Evolutionary conservation across 1,139 yeast genomes (phyloP).

Genomic region (Magnusiomyces magnusii): DNA sequence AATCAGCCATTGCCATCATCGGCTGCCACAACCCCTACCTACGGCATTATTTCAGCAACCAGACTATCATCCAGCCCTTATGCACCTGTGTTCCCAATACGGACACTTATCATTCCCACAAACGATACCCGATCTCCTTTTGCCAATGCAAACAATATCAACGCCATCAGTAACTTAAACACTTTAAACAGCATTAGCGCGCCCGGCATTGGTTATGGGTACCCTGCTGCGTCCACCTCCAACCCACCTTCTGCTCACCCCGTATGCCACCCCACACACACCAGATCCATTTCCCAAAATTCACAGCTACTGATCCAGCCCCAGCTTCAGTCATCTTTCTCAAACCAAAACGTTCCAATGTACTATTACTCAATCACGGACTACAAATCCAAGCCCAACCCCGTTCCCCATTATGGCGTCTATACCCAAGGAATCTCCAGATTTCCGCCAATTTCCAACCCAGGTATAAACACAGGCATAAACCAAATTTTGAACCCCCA

Average conservation of each 20-base stretch:
- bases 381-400: background rate
- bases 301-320: background rate
- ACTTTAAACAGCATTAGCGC: too few relatives aligned
- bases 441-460: background rate
- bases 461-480: too few relatives aligned
- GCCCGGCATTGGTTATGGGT: too few relatives aligned
- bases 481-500: too few relatives aligned
- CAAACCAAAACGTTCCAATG: background rate
- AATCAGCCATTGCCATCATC: background rate
- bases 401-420: background rate
- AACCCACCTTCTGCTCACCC: too few relatives aligned
- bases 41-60: constrained; percentile 6
- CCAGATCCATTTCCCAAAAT: background rate
- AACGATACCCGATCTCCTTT: background rate
- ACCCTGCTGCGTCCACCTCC: too few relatives aligned
- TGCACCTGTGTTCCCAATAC: constrained; percentile 12
- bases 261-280: too few relatives aligned
- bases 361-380: constrained; percentile 5
- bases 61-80: constrained; percentile 11
- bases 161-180: too few relatives aligned
- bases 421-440: background rate
- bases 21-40: background rate
- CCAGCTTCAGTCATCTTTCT: background rate
- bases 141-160: background rate
- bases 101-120: constrained; percentile 8